phyloP scores from a whole-genome alignment of 2,329 filamentous ascomycete species.

The Aspergillus jensenii region DNA sequence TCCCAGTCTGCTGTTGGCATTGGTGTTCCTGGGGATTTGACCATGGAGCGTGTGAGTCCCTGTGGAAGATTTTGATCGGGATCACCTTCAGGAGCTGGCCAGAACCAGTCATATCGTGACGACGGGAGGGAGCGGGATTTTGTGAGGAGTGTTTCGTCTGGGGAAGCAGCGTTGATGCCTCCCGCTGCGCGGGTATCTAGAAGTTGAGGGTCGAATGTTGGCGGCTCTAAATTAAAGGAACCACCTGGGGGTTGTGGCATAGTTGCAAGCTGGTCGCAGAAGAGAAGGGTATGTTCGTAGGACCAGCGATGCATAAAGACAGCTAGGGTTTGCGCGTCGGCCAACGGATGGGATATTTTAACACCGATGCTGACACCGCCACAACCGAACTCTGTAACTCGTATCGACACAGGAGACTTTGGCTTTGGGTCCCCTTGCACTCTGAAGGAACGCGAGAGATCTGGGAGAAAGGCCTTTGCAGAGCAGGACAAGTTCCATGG shows the following conservation, averaged over 20 bases:
- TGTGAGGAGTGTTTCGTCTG: slow-evolving; percentile 26
- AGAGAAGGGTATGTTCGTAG: slow-evolving; percentile 28
- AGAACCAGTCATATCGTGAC: slow-evolving; percentile 53
- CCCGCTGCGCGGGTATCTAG: slow-evolving; percentile 37
- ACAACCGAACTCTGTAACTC: slow-evolving; percentile 43
- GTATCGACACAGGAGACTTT: slow-evolving; percentile 34
- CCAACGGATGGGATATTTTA: slow-evolving; percentile 46
- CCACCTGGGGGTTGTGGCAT: neutral
- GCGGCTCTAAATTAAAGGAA: neutral
- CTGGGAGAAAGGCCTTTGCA: slow-evolving; percentile 1
- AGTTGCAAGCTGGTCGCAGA: neutral
- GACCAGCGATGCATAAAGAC: slow-evolving; percentile 46
- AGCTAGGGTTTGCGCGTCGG: slow-evolving; percentile 46
- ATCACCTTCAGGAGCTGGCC: slow-evolving; percentile 9
- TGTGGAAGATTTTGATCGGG: slow-evolving; percentile 5
- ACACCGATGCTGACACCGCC: slow-evolving; percentile 45
- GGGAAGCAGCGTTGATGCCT: slow-evolving; percentile 21
- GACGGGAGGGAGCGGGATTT: slow-evolving; percentile 38
- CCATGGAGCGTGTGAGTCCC: slow-evolving; percentile 18
- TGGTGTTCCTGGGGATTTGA: slow-evolving; percentile 33
- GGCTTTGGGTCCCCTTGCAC: no score
- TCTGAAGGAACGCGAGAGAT: neutral
- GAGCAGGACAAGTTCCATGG: slow-evolving; percentile 1
- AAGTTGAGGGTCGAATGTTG: slow-evolving; percentile 39
- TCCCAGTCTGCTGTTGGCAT: slow-evolving; percentile 47